These are phyloP conservation scores for Microbotryomycetes sp. DNA, from an alignment of 1,284 basidiomycete genomes.

Conservation along the genomic window DNA sequence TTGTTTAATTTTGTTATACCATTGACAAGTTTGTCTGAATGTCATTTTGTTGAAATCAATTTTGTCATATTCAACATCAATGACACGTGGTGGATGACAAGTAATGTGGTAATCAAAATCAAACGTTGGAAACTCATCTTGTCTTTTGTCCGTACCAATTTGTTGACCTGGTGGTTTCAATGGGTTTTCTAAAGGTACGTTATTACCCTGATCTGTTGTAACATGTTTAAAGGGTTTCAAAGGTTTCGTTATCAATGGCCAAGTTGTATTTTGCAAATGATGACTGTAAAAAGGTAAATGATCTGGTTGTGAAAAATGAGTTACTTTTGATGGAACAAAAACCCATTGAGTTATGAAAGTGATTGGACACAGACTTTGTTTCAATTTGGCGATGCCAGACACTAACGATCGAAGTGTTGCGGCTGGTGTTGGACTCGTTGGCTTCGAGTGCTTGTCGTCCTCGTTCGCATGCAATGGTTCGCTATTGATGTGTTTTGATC, in stretches of 20 bases:
- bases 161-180: constrained; percentile 2
- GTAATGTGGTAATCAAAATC: constrained; percentile 51
- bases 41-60: constrained; percentile 34
- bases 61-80: constrained; percentile 38
- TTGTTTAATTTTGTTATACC: neutral
- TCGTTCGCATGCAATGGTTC: constrained; percentile 46
- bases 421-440: no score
- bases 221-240: constrained; percentile 25
- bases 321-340: constrained; percentile 43
- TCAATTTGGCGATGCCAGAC: constrained; percentile 51
- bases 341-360: constrained; percentile 61
- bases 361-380: constrained; percentile 51
- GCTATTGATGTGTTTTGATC: constrained; percentile 48
- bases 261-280: constrained; percentile 53
- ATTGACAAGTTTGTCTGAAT: constrained; percentile 8
- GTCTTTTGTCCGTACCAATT: neutral
- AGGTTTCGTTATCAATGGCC: constrained; percentile 47
- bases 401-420: constrained; percentile 32
- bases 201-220: constrained; percentile 16
- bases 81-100: constrained; percentile 36
- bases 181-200: constrained; percentile 1
- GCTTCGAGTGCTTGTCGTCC: constrained; percentile 62
- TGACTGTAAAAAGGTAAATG: constrained; percentile 32
- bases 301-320: constrained; percentile 26
- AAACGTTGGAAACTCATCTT: constrained; percentile 14